Base-by-base conservation (phyloP, 306 rosid genomes). In the Rosa chinensis region DNA sequence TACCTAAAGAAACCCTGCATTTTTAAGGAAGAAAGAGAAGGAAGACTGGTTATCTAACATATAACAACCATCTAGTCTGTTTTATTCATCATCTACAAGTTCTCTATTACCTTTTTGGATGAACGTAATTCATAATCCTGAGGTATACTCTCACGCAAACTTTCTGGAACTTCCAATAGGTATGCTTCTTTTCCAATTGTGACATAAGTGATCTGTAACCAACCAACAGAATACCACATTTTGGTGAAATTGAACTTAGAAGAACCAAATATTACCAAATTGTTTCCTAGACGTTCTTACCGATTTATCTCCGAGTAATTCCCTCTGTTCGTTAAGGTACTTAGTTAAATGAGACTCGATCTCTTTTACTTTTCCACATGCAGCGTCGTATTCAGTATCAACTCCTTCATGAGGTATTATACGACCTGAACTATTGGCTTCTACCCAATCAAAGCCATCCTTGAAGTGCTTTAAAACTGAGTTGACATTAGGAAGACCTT, bases 381-480 rank as follows among this genome's bases (percentile, higher is more conserved):
- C 92, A 79, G 93, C 86, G 87, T 91, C 99, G 64, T 86, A 93
- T 82, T 90, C 99, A 37, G 56, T 5, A 81, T 95, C 97, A 67
- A 82, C 92, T 87, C 98, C 97, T 86, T 85, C 89, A 83, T 49
- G 98, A 77, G 99, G 99, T 78, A 95, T 86, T 79, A 95, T 85
- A 70, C 97, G 99, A 47, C 99, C 99, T 4, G 98, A 91, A 84
- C 78, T 87, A 83, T 89, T 88, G 73, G 98, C 99, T 84, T 93
- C 97, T 80, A 79, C 93, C 99, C 99, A 95, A 83, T 95, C 93
- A 87, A 95, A 95, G 75, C 98, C 96, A 76, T 87, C 92, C 87
- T 91, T 93, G 88, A 95, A 95, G 85, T 91, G 90, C 67, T 86
- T 84, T 61, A 95, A 77, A 86, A 88, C 83, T 68, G 80, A 55